Evolutionary conservation across 768 basidiomycete species (phyloP).

Genomic region (Suillus hirtellus): DNA sequence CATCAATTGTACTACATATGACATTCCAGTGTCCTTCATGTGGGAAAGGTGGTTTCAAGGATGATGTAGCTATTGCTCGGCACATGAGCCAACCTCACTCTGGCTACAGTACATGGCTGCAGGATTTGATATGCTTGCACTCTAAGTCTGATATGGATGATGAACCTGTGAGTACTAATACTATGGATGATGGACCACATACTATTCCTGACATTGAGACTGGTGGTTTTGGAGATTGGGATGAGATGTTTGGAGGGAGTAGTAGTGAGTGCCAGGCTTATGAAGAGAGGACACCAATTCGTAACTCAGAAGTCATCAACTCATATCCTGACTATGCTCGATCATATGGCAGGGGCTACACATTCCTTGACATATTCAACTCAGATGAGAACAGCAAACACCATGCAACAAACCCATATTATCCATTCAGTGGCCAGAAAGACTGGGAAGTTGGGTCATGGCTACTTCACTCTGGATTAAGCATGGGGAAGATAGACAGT

Average conservation of each 20-base stretch:
- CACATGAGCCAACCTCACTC: not conserved
- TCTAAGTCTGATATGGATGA: not conserved
- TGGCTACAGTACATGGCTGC: not conserved
- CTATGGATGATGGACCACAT: not conserved
- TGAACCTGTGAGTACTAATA: not conserved
- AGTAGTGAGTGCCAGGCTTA: not conserved
- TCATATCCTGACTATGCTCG: not conserved
- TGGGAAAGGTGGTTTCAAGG: not conserved
- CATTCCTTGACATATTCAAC: not conserved
- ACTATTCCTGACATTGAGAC: not conserved
- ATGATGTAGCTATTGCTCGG: not conserved
- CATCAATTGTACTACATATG: not conserved
- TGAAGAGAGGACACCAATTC: not conserved
- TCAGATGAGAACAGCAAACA: not conserved
- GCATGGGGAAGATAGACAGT: conserved; percentile 29
- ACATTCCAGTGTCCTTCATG: not conserved
- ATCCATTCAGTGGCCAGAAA: not conserved
- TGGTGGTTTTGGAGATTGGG: conserved; percentile 1
- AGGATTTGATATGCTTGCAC: not conserved
- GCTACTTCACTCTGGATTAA: conserved; percentile 23
- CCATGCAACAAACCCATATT: not conserved
- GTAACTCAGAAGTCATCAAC: not conserved
- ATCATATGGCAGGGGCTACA: not conserved
- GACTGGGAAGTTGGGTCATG: not conserved
- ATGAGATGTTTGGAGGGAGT: not conserved